Base-by-base conservation (phyloP, 345 rosid genomes). In the Lumnitzera racemosa region DNA sequence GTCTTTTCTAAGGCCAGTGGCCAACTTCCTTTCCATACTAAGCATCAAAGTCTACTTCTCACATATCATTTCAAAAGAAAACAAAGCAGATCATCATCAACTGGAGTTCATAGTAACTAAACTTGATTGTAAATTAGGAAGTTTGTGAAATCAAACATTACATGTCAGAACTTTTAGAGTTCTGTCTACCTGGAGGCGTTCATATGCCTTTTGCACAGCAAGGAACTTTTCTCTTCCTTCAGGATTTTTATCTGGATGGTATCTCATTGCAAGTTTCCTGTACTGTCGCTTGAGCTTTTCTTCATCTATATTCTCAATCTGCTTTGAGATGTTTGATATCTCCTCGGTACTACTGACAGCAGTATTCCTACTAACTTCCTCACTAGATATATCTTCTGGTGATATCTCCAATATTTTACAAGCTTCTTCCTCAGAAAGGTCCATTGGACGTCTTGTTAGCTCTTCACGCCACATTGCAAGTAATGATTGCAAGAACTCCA, bases 401-500 rank as follows among this genome's bases (percentile, higher is more conserved):
- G 95, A 83, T 71, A 94, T 94, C 76, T 94, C 99, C 57, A 94
- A 72, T 68, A 94, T 86, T 66, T 78, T 84, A 80, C 99, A 94
- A 62, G 99, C 99, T 68, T 88, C 99, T 78, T 81, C 99, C 80
- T 94, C 99, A 49, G 99, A 90, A 65, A 94, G 95, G 81, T 90
- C 97, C 96, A 94, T 94, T 46, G 99, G 99, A 67, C 83, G 86
- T 61, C 99, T 78, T 24, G 99, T 94, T 73, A 94, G 70, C 74
- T 94, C 99, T 81, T 94, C 99, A 14, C 99, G 97, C 99, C 99
- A 94, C 99, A 94, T 94, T 73, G 84, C 92, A 47, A 94, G 81
- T 66, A 94, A 69, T 58, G 99, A 94, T 68, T 94, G 99, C 73
- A 94, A 75, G 61, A 94, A 86, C 79, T 90, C 99, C 13, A 94